A percentile compares a stretch with the other conserved stretches of the same genome.
Evolutionary conservation across 345 rosid species (phyloP).

Genomic region (Camelina hispida): DNA sequence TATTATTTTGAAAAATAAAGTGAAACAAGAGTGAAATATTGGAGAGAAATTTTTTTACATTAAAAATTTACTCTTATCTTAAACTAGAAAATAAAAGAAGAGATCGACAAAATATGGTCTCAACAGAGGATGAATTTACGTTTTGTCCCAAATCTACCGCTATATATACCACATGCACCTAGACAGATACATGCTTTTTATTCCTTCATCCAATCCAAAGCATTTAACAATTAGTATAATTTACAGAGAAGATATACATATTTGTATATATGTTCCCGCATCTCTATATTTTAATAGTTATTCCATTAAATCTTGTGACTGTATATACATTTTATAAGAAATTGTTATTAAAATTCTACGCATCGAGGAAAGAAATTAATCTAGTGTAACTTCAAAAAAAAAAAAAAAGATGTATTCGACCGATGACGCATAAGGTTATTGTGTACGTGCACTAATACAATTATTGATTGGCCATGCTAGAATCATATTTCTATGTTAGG

Average conservation of each 20-base stretch:
- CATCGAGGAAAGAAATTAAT: constrained; percentile 1
- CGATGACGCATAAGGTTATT: constrained; percentile 7
- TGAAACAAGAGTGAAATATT: too few species aligned
- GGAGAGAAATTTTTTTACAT: too few species aligned
- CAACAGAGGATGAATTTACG: not conserved
- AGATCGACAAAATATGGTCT: too few species aligned
- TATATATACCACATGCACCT: not conserved
- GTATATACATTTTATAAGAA: not conserved
- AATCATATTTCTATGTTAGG: constrained; percentile 27
- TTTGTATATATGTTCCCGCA: constrained; percentile 7
- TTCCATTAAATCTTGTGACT: constrained; percentile 4
- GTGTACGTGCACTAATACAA: constrained; percentile 37
- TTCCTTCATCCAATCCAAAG: constrained; percentile 5
- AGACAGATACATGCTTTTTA: not conserved
- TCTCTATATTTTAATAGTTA: not conserved
- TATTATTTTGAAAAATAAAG: too few species aligned
- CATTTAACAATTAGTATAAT: not conserved
- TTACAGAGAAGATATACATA: constrained; percentile 3
- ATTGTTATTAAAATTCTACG: not conserved
- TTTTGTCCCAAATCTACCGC: not conserved
- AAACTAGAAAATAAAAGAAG: too few species aligned
- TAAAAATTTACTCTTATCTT: too few species aligned
- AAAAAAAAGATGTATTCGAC: not conserved
- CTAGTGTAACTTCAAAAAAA: not conserved
- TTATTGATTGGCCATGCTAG: constrained; percentile 27